A percentile compares a stretch with the other conserved stretches of the same genome.
These are phyloP conservation scores for Coffea eugenioides DNA, from an alignment of 257 asterid genomes.

Conservation along the genomic window DNA sequence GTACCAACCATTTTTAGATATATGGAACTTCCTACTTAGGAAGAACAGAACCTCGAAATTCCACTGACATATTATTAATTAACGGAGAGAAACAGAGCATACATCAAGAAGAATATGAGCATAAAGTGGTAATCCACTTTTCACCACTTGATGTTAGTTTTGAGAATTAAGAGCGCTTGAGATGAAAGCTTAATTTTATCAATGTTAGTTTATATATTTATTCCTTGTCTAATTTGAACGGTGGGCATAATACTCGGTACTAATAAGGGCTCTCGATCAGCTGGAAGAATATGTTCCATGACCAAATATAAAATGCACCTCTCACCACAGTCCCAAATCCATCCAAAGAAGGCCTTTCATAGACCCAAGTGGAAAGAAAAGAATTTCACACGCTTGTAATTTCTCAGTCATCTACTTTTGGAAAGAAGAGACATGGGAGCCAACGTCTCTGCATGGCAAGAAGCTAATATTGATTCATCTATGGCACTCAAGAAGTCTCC, in stretches of 20 bases:
- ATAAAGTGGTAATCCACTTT: not conserved
- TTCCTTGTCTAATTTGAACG: not conserved
- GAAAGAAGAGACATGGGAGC: constrained; percentile 27
- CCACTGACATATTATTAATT: not conserved
- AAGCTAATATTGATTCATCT: constrained; percentile 13
- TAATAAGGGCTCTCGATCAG: not conserved
- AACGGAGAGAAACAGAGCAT: not conserved
- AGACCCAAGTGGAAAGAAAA: not conserved
- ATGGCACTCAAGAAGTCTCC: constrained; percentile 28
- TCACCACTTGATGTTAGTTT: too few species aligned
- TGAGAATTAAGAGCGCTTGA: too few species aligned
- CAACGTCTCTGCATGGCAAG: constrained; percentile 14
- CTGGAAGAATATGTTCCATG: constrained; percentile 12
- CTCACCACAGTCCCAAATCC: constrained; percentile 8
- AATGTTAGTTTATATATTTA: too few species aligned
- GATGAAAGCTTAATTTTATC: too few species aligned
- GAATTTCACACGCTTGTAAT: not conserved
- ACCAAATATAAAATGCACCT: not conserved
- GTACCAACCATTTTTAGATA: too few species aligned
- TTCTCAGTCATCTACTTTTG: not conserved
- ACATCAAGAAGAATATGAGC: not conserved
- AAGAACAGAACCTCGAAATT: not conserved
- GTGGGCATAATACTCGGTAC: not conserved
- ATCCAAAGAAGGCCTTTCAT: constrained; percentile 19
- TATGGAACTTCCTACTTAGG: too few species aligned